phyloP scores from a whole-genome alignment of 1,284 basidiomycete genomes.

The Vanrija sp. region DNA sequence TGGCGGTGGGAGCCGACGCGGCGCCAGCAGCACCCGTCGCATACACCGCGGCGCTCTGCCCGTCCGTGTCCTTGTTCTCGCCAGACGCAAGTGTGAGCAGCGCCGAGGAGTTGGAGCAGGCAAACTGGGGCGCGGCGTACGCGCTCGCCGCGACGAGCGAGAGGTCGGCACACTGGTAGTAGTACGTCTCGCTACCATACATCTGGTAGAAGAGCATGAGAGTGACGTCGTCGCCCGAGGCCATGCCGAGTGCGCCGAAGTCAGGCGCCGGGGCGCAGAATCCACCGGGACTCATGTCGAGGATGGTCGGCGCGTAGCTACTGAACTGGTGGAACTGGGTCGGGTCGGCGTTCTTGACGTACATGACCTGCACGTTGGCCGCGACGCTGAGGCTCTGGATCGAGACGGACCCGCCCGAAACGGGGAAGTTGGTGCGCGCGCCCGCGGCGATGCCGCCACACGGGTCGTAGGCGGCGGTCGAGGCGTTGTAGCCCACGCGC shows the following conservation, averaged over 20 bases:
- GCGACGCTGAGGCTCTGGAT: neutral
- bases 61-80: neutral
- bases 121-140: neutral
- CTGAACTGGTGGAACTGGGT: neutral
- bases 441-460: neutral
- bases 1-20: neutral
- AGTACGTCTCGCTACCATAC: neutral
- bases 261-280: neutral
- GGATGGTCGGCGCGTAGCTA: neutral
- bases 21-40: neutral
- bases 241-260: neutral
- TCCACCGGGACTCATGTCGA: neutral
- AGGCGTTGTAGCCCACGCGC: neutral
- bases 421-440: neutral
- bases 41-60: neutral
- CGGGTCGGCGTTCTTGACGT: neutral
- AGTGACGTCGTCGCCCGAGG: neutral
- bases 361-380: neutral
- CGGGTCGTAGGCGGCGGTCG: neutral
- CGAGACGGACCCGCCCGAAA: neutral
- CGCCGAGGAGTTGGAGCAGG: neutral
- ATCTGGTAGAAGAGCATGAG: constrained; percentile 3
- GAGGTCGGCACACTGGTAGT: neutral
- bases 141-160: neutral
- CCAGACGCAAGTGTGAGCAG: neutral